Base-by-base conservation (phyloP, 129 eudicot species). In the Silybum marianum region DNA sequence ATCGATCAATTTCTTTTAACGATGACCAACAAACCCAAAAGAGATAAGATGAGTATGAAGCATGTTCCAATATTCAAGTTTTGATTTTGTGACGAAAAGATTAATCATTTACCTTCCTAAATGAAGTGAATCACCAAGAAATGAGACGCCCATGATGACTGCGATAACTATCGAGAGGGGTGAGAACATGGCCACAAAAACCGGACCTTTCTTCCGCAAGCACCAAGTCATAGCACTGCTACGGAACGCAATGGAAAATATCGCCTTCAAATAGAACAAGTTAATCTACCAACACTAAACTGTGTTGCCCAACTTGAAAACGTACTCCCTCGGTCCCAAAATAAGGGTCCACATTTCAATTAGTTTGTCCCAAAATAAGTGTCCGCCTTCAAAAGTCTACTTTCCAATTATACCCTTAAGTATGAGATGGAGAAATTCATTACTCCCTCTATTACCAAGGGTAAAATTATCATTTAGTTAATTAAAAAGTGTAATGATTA, bases 171-270 rank as follows among this genome's bases (percentile, higher is more conserved):
- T 82, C 0, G 60, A 51, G 13, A 82, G 44, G 9, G 76, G 85
- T 0, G 69, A 19, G 26, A 82, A 82, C 85, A 82, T 82, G 19
- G 80, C 73, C 34, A 75, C 80, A 69, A 68, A 82, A 75, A 82
- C 32, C 0, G 81, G 81, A 30, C 85, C 85, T 75, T 82, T 82
- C 76, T 82, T 82, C 65, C 76, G 24, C 76, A 82, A 54, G 63
- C 81, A 82, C 85, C 85, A 82, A 48, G 75, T 82, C 40, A 51
- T 1, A 24, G 72, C 44, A 10, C 10, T 34, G 23, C 2, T 69
- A 22, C 76, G 75, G 16, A 75, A 18, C 21, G 18, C n/a, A 32
- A 5, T 25, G 6, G 25, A 75, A 82, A 19, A 82, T 9, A 75
- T 16, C 0, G 85, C 81, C 85, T 82, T 23, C 72, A 32, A 32